Percentiles rank a stretch among this genome's conserved stretches.
phyloP scores from a whole-genome alignment of 2,329 filamentous ascomycete species.

The Colletotrichum tabaci region DNA sequence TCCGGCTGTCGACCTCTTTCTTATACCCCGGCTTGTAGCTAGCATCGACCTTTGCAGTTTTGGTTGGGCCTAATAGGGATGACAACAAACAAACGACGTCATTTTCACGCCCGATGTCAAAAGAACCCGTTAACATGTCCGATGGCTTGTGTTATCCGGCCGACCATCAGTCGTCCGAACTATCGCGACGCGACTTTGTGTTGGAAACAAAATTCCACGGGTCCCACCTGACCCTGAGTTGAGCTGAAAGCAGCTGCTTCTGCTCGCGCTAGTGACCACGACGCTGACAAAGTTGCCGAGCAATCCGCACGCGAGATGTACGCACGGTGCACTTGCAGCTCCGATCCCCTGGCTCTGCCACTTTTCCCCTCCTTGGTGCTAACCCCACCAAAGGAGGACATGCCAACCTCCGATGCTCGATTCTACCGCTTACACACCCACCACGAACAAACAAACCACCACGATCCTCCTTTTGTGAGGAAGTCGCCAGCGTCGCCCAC shows the following conservation, averaged over 20 bases:
- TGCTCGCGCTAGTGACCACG: slow-evolving; percentile 9
- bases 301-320: slow-evolving; percentile 5
- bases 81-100: slow-evolving; percentile 10
- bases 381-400: slow-evolving; percentile 33
- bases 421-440: slow-evolving; percentile 19
- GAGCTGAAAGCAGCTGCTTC: slow-evolving; percentile 19
- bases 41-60: not conserved
- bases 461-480: slow-evolving; percentile 2
- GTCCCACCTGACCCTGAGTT: not conserved
- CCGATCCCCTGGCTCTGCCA: slow-evolving; percentile 18
- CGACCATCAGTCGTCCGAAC: slow-evolving; percentile 10
- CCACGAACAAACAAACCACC: slow-evolving; percentile 13
- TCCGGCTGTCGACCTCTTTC: slow-evolving; percentile 6
- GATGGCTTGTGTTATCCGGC: slow-evolving; percentile 5
- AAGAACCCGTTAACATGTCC: slow-evolving; percentile 2
- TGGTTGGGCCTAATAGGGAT: not conserved
- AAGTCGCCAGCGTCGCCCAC: slow-evolving; percentile 31
- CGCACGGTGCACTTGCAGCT: slow-evolving; percentile 36
- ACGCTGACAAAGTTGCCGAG: slow-evolving; percentile 34
- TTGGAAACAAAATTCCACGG: not conserved
- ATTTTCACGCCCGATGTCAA: not conserved
- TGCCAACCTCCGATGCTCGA: slow-evolving; percentile 14
- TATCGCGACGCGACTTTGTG: not conserved
- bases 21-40: slow-evolving; percentile 15
- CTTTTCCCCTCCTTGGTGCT: slow-evolving; percentile 13